Conservation (phyloP, 73 alveolate species). For the Tetrahymena thermophila region DNA sequence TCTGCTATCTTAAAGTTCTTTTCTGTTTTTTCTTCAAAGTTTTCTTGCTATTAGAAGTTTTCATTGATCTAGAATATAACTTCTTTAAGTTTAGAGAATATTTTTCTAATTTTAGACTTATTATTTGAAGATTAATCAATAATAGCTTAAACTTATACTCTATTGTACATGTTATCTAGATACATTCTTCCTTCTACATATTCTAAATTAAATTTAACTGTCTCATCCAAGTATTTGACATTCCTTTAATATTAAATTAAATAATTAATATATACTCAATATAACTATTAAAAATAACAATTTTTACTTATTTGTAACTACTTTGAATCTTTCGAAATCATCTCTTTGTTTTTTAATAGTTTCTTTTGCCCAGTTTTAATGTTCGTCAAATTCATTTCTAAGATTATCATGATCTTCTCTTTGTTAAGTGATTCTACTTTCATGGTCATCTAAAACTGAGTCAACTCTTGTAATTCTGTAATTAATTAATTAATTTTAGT, state of each 20-base stretch:
- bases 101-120: neutral
- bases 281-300: neutral
- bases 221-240: neutral
- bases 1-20: neutral
- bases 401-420: neutral
- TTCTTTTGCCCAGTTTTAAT: neutral
- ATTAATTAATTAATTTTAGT: too few species aligned
- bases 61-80: neutral
- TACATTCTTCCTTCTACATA: neutral
- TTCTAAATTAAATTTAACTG: neutral
- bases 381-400: neutral
- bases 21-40: neutral
- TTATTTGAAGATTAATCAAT: neutral
- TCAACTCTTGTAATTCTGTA: neutral
- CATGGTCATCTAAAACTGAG: neutral
- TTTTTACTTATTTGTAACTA: neutral
- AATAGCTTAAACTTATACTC: neutral
- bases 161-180: neutral
- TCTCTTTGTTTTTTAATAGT: neutral
- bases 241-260: neutral
- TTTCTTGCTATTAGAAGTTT: neutral
- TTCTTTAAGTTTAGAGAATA: neutral
- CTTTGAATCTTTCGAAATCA: neutral
- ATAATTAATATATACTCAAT: neutral
- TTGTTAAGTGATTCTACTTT: neutral